phyloP scores from a whole-genome alignment of 352 stramenopile species.

The Globisporangium mamillatum region DNA sequence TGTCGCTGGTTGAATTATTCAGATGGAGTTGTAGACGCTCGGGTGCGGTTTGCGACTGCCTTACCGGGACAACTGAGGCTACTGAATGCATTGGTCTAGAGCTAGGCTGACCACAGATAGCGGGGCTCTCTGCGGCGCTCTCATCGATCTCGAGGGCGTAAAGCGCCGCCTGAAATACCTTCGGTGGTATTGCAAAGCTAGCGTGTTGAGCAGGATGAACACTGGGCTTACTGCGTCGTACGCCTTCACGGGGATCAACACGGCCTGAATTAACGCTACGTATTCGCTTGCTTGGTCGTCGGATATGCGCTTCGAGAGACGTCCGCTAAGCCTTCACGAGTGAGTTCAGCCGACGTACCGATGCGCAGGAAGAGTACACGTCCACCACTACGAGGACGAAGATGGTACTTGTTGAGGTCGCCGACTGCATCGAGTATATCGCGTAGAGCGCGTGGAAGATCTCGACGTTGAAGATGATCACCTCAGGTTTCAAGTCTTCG shows the following conservation, averaged over 20 bases:
- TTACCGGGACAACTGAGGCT: neutral
- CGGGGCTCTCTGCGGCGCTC: too few species aligned
- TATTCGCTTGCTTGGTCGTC: neutral
- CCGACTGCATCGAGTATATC: conserved; percentile 33
- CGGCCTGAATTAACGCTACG: neutral
- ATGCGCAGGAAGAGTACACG: conserved; percentile 27
- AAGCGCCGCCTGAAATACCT: neutral
- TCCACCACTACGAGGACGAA: conserved; percentile 33
- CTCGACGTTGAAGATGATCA: conserved; percentile 36
- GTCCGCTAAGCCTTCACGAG: neutral
- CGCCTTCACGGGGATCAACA: neutral
- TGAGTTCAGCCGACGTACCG: conserved; percentile 28
- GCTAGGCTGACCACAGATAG: neutral
- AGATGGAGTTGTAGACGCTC: too few species aligned
- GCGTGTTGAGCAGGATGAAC: neutral
- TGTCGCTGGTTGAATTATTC: too few species aligned
- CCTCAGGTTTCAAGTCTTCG: conserved; percentile 34
- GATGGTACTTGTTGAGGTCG: conserved; percentile 26
- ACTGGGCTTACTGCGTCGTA: neutral
- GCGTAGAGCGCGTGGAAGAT: conserved; percentile 26
- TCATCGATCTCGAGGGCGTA: neutral
- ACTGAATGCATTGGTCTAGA: neutral
- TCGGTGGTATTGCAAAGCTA: neutral
- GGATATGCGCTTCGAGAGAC: neutral
- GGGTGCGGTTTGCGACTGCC: neutral